These are phyloP conservation scores for Cladosporium sphaerospermum DNA, from an alignment of 2,329 filamentous ascomycete genomes.

Conservation along the genomic window DNA sequence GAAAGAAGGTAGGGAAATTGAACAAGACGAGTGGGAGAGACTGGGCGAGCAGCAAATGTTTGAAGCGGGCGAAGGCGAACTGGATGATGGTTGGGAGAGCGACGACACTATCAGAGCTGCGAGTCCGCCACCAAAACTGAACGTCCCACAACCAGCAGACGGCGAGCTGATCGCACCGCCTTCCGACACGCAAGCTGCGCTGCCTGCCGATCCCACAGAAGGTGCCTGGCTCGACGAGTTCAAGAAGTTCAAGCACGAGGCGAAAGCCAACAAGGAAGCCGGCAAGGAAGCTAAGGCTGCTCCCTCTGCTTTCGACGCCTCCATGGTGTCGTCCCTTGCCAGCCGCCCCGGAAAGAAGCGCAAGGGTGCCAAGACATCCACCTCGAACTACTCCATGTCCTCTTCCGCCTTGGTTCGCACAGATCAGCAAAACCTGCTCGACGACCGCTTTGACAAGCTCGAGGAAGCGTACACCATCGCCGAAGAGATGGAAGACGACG, in stretches of 20 bases:
- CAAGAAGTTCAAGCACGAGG: conserved; percentile 84
- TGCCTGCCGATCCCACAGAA: conserved; percentile 40
- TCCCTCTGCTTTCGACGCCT: conserved; percentile 63
- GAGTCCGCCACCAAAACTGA: conserved; percentile 17
- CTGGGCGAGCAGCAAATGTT: conserved; percentile 30
- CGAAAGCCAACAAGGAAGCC: conserved; percentile 38
- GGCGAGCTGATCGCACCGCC: conserved; percentile 41
- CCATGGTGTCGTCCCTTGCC: conserved; percentile 62
- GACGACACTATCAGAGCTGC: conserved; percentile 68
- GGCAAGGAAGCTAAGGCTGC: conserved; percentile 37
- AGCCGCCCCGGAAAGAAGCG: conserved; percentile 86
- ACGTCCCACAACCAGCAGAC: conserved; percentile 33
- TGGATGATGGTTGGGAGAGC: conserved; percentile 86
- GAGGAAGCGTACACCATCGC: conserved; percentile 67
- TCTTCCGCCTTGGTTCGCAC: conserved; percentile 82
- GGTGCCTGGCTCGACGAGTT: conserved; percentile 90
- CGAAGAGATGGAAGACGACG: conserved; percentile 30
- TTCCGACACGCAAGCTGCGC: conserved; percentile 28
- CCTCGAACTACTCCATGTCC: conserved; percentile 85
- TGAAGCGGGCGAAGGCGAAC: conserved; percentile 26
- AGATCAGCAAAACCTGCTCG: conserved; percentile 76
- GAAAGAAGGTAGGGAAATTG: conserved; percentile 63
- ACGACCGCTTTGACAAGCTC: conserved; percentile 84
- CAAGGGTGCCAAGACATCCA: conserved; percentile 85
- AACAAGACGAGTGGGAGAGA: conserved; percentile 71